Percentiles rank a stretch among this genome's conserved stretches.
phyloP scores from a whole-genome alignment of 768 basidiomycete species.

The Suillus plorans region DNA sequence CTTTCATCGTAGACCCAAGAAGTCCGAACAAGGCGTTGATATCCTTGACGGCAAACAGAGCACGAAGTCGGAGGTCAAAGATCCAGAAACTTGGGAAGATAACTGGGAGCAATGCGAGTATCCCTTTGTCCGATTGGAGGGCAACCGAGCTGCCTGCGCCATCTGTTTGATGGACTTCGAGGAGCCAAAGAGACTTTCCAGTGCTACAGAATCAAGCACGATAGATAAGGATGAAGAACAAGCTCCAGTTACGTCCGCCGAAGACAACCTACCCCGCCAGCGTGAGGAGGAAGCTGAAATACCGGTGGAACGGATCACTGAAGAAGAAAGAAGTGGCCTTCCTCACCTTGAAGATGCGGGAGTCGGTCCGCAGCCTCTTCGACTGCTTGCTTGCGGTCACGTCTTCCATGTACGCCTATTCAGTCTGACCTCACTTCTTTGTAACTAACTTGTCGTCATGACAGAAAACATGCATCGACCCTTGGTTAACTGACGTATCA shows the following conservation, averaged over 20 bases:
- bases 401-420: constrained; percentile 77
- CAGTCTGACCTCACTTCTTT: not conserved
- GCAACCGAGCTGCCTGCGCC: constrained; percentile 80
- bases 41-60: constrained; percentile 16
- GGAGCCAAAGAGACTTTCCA: constrained; percentile 51
- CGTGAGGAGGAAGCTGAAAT: constrained; percentile 25
- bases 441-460: constrained; percentile 12
- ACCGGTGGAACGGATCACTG: constrained; percentile 36
- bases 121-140: constrained; percentile 80
- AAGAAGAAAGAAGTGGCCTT: constrained; percentile 40
- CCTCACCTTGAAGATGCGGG: constrained; percentile 70
- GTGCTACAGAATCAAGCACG: constrained; percentile 17
- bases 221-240: constrained; percentile 28
- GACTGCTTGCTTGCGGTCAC: constrained; percentile 79
- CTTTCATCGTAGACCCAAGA: constrained; percentile 35
- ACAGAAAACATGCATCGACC: constrained; percentile 86
- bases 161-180: constrained; percentile 87
- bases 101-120: constrained; percentile 75
- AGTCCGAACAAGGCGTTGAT: constrained; percentile 13
- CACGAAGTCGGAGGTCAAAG: constrained; percentile 18
- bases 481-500: constrained; percentile 83
- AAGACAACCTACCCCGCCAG: constrained; percentile 10
- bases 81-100: constrained; percentile 66
- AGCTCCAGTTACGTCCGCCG: constrained; percentile 1
- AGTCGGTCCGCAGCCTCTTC: constrained; percentile 72